Conservation (phyloP, 805 yeast species). For the Starmera pachycereana region DNA sequence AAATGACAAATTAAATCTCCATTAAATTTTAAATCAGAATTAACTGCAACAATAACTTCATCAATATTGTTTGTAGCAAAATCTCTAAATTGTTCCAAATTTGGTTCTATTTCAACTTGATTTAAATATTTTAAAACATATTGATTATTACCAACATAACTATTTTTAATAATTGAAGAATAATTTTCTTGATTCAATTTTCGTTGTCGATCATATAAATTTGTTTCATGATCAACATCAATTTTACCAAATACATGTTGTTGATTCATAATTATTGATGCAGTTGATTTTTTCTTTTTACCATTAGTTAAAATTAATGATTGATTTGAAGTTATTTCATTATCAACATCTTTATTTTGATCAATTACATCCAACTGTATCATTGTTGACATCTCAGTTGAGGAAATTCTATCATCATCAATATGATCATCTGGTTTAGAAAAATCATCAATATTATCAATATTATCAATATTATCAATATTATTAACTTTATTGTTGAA, state of each 20-base stretch:
- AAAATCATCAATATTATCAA: not conserved
- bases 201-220: constrained; percentile 1
- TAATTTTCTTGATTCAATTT: constrained; percentile 5
- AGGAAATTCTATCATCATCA: not conserved
- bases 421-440: not conserved
- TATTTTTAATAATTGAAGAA: constrained; percentile 31
- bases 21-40: constrained; percentile 24
- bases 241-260: constrained; percentile 37
- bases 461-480: no score
- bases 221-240: constrained; percentile 13
- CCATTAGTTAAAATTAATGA: constrained; percentile 22
- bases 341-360: no score
- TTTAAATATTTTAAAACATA: constrained; percentile 48
- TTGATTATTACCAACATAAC: constrained; percentile 61
- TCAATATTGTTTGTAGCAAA: constrained; percentile 39
- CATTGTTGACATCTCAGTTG: not conserved
- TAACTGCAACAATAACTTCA: constrained; percentile 1
- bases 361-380: not conserved
- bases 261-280: constrained; percentile 28
- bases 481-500: not conserved
- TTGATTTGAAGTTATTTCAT: constrained; percentile 9
- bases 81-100: constrained; percentile 50
- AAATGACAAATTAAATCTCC: constrained; percentile 55
- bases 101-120: constrained; percentile 43
- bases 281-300: constrained; percentile 25